phyloP scores from a whole-genome alignment of 2,329 filamentous ascomycete species.

The Neofusicoccum sp. region DNA sequence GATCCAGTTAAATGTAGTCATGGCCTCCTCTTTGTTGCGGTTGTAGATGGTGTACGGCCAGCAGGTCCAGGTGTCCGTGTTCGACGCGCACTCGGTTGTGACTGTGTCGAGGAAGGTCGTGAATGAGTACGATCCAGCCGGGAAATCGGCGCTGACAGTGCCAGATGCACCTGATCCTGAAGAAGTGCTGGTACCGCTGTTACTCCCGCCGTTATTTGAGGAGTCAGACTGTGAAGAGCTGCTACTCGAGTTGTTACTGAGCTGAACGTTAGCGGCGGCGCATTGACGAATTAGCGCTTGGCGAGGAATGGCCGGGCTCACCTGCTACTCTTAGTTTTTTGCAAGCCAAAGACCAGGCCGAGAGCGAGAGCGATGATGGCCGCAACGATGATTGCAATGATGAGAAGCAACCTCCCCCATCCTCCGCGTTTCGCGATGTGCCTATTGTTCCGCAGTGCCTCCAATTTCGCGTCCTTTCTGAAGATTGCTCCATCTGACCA shows the following conservation, averaged over 20 bases:
- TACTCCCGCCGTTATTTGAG: neutral
- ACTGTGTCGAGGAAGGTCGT: constrained; percentile 56
- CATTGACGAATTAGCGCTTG: neutral
- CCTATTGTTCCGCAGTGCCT: constrained; percentile 15
- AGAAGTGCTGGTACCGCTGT: neutral
- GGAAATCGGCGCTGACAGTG: constrained; percentile 47
- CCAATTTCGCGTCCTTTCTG: constrained; percentile 30
- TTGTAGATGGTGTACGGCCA: constrained; percentile 56
- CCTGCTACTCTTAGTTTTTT: constrained; percentile 26
- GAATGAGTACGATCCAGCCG: constrained; percentile 62
- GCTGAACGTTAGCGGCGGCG: neutral
- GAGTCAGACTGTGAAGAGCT: neutral
- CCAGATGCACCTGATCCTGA: constrained; percentile 11
- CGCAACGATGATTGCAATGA: constrained; percentile 32
- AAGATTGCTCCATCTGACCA: constrained; percentile 32
- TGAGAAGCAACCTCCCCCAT: constrained; percentile 40
- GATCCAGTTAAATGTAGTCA: constrained; percentile 61
- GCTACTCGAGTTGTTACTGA: neutral
- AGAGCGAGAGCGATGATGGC: constrained; percentile 40
- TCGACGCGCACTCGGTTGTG: constrained; percentile 57
- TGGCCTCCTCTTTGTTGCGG: constrained; percentile 38
- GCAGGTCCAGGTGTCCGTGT: constrained; percentile 61
- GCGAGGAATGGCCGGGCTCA: neutral
- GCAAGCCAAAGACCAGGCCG: constrained; percentile 42
- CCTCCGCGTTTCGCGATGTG: constrained; percentile 29